Conservation (phyloP, 768 basidiomycete species). For the Agaricus blazei region DNA sequence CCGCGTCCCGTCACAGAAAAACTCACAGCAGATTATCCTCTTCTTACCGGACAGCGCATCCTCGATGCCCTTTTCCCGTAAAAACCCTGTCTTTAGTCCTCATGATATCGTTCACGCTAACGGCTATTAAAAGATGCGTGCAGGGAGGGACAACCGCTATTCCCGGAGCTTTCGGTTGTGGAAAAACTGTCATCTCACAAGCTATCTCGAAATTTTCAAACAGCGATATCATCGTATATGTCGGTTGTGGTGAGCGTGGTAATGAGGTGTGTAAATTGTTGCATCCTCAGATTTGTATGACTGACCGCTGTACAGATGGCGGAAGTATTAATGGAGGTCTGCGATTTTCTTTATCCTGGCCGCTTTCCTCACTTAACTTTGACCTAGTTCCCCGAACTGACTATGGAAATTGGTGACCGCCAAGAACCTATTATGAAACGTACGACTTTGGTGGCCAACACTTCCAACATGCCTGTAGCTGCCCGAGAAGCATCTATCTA, state of each 20-base stretch:
- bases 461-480: constrained; percentile 99
- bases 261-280: constrained; percentile 62
- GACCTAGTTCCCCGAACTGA: constrained; percentile 77
- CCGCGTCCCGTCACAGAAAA: constrained; percentile 96
- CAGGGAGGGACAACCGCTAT: constrained; percentile 97
- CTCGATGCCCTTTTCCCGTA: constrained; percentile 95
- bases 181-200: constrained; percentile 98
- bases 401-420: constrained; percentile 86
- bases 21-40: constrained; percentile 84
- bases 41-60: constrained; percentile 95
- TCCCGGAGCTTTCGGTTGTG: constrained; percentile 98
- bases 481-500: constrained; percentile 99
- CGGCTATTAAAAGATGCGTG: constrained; percentile 59
- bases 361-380: constrained; percentile 1
- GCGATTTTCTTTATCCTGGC: background rate
- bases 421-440: constrained; percentile 99
- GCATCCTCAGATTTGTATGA: background rate
- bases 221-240: constrained; percentile 98
- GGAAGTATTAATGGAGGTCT: constrained; percentile 96
- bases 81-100: constrained; percentile 21
- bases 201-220: constrained; percentile 98
- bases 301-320: constrained; percentile 61
- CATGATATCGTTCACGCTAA: background rate
- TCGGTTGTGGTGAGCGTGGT: constrained; percentile 98
- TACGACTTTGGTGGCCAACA: constrained; percentile 97